Percentiles rank a stretch among this genome's conserved stretches.
Evolutionary conservation across 805 yeast species (phyloP).

Genomic region (Zygoascus ofunaensis): DNA sequence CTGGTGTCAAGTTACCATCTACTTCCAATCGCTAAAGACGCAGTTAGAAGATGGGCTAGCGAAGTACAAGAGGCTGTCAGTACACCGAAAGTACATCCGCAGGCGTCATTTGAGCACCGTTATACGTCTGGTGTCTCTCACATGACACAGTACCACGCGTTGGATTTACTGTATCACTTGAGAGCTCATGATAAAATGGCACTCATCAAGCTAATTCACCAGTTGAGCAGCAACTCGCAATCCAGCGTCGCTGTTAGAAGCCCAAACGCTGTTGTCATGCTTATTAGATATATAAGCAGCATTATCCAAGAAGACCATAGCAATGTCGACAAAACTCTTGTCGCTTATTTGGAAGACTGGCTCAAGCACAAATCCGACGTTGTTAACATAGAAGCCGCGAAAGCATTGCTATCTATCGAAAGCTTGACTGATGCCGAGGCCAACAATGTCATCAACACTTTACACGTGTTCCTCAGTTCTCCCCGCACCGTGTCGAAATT

Average conservation of each 20-base stretch:
- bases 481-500: constrained; percentile 87
- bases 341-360: constrained; percentile 60
- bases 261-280: constrained; percentile 76
- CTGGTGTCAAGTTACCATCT: constrained; percentile 83
- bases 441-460: constrained; percentile 52
- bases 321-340: constrained; percentile 45
- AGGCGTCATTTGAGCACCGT: constrained; percentile 19
- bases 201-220: constrained; percentile 77
- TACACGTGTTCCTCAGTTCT: constrained; percentile 70
- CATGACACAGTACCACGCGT: constrained; percentile 90
- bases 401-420: constrained; percentile 50
- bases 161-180: constrained; percentile 80
- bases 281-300: constrained; percentile 73
- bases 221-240: constrained; percentile 37
- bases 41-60: constrained; percentile 86
- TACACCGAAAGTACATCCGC: constrained; percentile 39
- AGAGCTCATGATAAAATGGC: constrained; percentile 93
- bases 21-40: constrained; percentile 81
- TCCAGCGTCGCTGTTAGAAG: constrained; percentile 53
- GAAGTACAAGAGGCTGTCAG: constrained; percentile 88
- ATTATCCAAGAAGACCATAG: constrained; percentile 64
- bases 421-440: constrained; percentile 55
- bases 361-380: constrained; percentile 74
- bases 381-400: constrained; percentile 88
- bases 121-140: constrained; percentile 41